Percentiles rank a stretch among this genome's conserved stretches.
phyloP scores from a whole-genome alignment of 106 monocot genomes.

The Iris macrosiphon region DNA sequence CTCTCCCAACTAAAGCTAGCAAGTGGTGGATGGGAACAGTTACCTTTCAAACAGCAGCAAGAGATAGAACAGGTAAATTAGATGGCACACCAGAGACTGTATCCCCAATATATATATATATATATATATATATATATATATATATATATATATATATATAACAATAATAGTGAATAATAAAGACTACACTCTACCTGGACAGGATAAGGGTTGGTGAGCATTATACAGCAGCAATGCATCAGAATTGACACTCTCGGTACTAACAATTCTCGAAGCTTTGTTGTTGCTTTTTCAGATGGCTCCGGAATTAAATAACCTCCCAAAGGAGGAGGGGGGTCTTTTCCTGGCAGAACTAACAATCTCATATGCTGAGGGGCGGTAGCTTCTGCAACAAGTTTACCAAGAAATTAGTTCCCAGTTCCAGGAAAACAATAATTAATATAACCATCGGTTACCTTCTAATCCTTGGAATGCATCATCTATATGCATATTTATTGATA shows the following conservation, averaged over 20 bases:
- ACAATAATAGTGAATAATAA: neutral
- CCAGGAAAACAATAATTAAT: neutral
- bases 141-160: no score
- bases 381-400: conserved; percentile 33
- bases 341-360: conserved; percentile 71
- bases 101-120: no score
- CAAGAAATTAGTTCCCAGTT: neutral
- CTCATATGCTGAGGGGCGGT: conserved; percentile 42
- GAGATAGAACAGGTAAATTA: neutral
- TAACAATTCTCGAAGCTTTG: conserved; percentile 27
- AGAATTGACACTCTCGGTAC: conserved; percentile 53
- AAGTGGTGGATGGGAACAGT: conserved; percentile 44
- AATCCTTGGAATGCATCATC: conserved; percentile 71
- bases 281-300: conserved; percentile 18
- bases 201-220: conserved; percentile 66
- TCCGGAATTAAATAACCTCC: conserved; percentile 31
- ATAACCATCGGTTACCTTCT: conserved; percentile 46
- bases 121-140: neutral
- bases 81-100: neutral
- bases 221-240: conserved; percentile 53
- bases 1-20: conserved; percentile 48
- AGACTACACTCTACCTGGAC: conserved; percentile 38
- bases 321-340: conserved; percentile 49
- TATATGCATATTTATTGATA: conserved; percentile 49
- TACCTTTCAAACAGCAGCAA: conserved; percentile 33